These are phyloP conservation scores for Schoenoplectus tabernaemontani DNA, from an alignment of 202 grass and related monocot species.

Conservation along the genomic window DNA sequence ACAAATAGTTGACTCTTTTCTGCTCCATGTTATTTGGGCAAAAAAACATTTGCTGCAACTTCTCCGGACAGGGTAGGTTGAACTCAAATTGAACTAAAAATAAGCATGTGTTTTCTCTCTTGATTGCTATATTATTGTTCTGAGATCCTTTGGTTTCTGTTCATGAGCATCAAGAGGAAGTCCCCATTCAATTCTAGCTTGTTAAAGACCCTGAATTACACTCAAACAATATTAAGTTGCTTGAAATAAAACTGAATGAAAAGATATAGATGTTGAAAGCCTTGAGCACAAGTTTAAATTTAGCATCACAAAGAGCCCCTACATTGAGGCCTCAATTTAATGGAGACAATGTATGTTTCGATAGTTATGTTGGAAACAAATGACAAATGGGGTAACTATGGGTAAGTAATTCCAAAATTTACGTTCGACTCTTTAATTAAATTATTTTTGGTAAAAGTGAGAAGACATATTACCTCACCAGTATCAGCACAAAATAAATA, in stretches of 20 bases:
- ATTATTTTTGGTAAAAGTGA: background rate
- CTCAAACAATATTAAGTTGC: background rate
- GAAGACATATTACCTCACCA: conserved; percentile 36
- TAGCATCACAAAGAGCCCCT: too few species aligned
- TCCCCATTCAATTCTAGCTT: too few species aligned
- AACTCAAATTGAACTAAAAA: background rate
- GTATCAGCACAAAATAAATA: conserved; percentile 73
- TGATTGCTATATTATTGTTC: background rate
- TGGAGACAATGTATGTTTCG: background rate
- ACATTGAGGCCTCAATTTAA: too few species aligned
- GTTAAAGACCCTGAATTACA: background rate
- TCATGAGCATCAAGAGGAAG: too few species aligned
- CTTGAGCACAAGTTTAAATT: background rate
- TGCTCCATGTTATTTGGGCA: background rate
- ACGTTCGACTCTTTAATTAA: background rate
- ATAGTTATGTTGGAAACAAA: background rate
- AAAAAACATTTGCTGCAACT: background rate
- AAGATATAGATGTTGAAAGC: background rate
- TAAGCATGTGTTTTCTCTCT: background rate
- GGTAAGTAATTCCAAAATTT: background rate
- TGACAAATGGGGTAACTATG: background rate
- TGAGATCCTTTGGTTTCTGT: too few species aligned
- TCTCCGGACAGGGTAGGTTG: background rate
- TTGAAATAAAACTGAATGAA: background rate
- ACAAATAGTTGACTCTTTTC: background rate